phyloP scores from a whole-genome alignment of 2,329 filamentous ascomycete genomes.

The Stagonosporopsis rhizophila region DNA sequence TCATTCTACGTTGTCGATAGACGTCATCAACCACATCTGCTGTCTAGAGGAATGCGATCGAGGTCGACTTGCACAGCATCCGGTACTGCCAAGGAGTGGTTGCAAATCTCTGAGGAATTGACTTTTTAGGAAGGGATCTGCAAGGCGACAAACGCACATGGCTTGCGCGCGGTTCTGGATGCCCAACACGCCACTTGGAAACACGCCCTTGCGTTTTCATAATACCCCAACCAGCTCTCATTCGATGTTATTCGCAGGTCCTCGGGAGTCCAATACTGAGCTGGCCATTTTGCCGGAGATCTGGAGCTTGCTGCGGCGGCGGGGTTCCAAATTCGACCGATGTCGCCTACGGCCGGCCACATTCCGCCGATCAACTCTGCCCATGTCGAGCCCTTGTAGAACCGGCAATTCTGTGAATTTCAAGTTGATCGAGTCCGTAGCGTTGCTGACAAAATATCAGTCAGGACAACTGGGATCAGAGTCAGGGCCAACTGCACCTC shows the following conservation, averaged over 20 bases:
- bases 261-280: not conserved
- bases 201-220: constrained; percentile 5
- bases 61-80: constrained; percentile 19
- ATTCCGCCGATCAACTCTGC: constrained; percentile 22
- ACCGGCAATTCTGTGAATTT: constrained; percentile 18
- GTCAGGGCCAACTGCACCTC: constrained; percentile 38
- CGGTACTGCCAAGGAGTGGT: constrained; percentile 25
- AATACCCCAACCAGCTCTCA: not conserved
- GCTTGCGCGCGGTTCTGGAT: constrained; percentile 12
- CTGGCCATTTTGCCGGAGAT: constrained; percentile 3
- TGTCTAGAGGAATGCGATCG: constrained; percentile 9
- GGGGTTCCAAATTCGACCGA: constrained; percentile 27
- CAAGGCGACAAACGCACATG: constrained; percentile 16
- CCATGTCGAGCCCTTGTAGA: constrained; percentile 14
- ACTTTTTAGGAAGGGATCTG: constrained; percentile 30
- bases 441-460: constrained; percentile 37
- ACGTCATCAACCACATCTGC: not conserved
- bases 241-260: not conserved
- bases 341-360: constrained; percentile 24
- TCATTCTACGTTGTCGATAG: not conserved
- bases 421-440: constrained; percentile 9
- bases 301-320: constrained; percentile 20
- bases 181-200: constrained; percentile 6
- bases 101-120: constrained; percentile 28
- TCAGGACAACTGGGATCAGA: constrained; percentile 44